These are phyloP conservation scores for Actinomortierella wolfii DNA, from an alignment of 371 early-diverging fungal genomes.

Conservation along the genomic window DNA sequence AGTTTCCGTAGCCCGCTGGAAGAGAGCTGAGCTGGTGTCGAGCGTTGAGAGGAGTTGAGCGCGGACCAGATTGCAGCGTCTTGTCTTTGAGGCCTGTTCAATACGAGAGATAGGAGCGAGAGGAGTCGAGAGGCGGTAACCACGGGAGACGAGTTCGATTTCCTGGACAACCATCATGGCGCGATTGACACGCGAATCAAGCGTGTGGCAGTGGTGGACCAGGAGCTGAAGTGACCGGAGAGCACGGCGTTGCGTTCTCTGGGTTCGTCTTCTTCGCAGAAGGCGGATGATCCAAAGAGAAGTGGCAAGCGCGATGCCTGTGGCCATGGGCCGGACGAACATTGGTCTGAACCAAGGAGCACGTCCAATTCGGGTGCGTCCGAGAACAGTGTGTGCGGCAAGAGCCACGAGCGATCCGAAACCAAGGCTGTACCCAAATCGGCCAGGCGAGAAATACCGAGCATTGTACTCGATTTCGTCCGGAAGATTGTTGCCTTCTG, in stretches of 20 bases:
- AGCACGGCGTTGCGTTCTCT: slow-evolving; percentile 56
- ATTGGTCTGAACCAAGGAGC: slow-evolving; percentile 23
- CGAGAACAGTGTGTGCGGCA: slow-evolving; percentile 25
- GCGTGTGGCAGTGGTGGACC: slow-evolving; percentile 54
- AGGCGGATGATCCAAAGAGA: slow-evolving; percentile 42
- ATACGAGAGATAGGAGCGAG: slow-evolving; percentile 70
- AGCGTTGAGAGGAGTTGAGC: slow-evolving; percentile 40
- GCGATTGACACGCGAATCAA: slow-evolving; percentile 65
- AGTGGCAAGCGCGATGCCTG: slow-evolving; percentile 25
- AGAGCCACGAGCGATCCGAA: slow-evolving; percentile 25
- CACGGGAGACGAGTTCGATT: slow-evolving; percentile 74
- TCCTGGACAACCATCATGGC: slow-evolving; percentile 71
- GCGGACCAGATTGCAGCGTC: slow-evolving; percentile 54
- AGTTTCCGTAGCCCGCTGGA: slow-evolving; percentile 42
- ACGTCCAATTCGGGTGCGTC: slow-evolving; percentile 26
- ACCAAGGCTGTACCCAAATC: slow-evolving; percentile 39
- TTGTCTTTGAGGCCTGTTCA: slow-evolving; percentile 60
- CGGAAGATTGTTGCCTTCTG: slow-evolving; percentile 14
- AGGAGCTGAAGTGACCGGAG: slow-evolving; percentile 54
- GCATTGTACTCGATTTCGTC: slow-evolving; percentile 37
- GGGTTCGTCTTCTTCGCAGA: slow-evolving; percentile 52
- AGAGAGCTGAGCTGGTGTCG: slow-evolving; percentile 33
- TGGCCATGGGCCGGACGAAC: slow-evolving; percentile 22
- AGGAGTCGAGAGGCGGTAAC: slow-evolving; percentile 68
- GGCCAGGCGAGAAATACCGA: slow-evolving; percentile 29